Conservation (phyloP, 2,329 filamentous ascomycete genomes). For the Talaromyces amestolkiae region DNA sequence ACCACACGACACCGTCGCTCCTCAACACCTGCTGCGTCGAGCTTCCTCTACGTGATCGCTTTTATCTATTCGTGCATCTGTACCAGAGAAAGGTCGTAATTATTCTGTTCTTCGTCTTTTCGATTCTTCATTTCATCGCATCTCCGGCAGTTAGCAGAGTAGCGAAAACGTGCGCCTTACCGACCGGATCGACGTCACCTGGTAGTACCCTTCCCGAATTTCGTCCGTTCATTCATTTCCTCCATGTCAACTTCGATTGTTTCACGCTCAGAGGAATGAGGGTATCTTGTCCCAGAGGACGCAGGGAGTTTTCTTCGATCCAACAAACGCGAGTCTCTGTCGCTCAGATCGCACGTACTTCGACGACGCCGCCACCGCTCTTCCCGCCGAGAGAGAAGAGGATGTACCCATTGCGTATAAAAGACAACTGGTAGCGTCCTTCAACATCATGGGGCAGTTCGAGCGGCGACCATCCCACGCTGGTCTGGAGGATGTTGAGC, state of each 20-base stretch:
- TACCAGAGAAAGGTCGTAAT: background rate
- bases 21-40: background rate
- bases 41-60: background rate
- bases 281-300: conserved; percentile 1
- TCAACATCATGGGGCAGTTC: conserved; percentile 32
- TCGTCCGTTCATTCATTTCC: conserved; percentile 5
- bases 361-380: conserved; percentile 6
- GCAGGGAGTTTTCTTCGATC: background rate
- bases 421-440: conserved; percentile 17
- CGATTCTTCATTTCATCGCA: background rate
- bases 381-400: conserved; percentile 9
- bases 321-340: background rate
- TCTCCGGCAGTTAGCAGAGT: background rate
- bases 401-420: conserved; percentile 14
- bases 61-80: background rate
- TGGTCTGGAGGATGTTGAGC: conserved; percentile 31
- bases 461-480: conserved; percentile 31
- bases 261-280: conserved; percentile 14
- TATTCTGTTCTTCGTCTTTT: background rate
- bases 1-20: conserved; percentile 12
- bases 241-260: conserved; percentile 7
- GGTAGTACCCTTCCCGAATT: background rate
- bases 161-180: conserved; percentile 10
- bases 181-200: conserved; percentile 18
- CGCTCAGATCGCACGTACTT: background rate